Conservation (phyloP, 2,329 filamentous ascomycete species). For the Ceratocystis diversiconidia region DNA sequence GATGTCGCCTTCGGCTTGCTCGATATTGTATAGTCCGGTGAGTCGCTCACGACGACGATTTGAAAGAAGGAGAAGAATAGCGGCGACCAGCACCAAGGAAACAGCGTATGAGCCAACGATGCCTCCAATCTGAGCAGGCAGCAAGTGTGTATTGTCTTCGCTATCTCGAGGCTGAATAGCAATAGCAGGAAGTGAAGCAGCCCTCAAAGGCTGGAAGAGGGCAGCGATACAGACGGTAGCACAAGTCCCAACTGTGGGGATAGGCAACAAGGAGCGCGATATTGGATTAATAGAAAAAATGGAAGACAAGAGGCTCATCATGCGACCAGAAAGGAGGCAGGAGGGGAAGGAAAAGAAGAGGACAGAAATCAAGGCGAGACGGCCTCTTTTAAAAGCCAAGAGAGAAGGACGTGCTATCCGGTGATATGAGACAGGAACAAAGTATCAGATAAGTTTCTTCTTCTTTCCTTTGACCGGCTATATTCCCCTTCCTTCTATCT, state of each 20-base stretch:
- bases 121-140: constrained; percentile 71
- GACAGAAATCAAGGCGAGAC: constrained; percentile 5
- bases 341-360: background rate
- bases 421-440: background rate
- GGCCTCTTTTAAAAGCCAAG: constrained; percentile 15
- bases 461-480: background rate
- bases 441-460: background rate
- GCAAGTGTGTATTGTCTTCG: constrained; percentile 21
- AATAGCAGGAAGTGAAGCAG: constrained; percentile 25
- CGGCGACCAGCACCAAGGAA: constrained; percentile 59
- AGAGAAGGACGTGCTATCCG: background rate
- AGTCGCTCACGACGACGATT: constrained; percentile 41
- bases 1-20: constrained; percentile 35
- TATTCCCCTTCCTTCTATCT: background rate
- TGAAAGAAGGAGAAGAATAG: constrained; percentile 46
- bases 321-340: constrained; percentile 9
- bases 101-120: constrained; percentile 74
- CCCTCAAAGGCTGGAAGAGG: constrained; percentile 18
- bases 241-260: constrained; percentile 5
- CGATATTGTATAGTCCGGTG: constrained; percentile 23
- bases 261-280: constrained; percentile 19
- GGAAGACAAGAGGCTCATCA: constrained; percentile 16
- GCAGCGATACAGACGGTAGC: constrained; percentile 5
- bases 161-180: constrained; percentile 38
- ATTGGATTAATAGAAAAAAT: constrained; percentile 23